phyloP scores from a whole-genome alignment of 2,329 filamentous ascomycete species.

The Trematosphaeria pertusa region DNA sequence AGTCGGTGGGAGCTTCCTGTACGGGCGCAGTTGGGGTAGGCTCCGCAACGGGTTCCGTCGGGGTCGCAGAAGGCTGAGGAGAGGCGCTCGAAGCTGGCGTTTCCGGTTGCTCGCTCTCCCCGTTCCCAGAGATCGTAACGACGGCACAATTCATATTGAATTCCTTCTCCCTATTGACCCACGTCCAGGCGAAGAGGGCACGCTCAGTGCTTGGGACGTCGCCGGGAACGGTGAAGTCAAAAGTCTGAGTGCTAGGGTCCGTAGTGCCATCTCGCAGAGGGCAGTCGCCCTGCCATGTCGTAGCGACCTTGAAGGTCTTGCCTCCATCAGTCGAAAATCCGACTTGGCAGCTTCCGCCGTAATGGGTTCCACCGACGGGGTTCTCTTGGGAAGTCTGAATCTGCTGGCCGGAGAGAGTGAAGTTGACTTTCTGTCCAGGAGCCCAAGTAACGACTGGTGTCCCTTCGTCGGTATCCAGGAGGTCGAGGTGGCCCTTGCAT shows the following conservation, averaged over 20 bases:
- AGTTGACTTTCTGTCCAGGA: conserved; percentile 52
- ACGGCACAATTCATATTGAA: conserved; percentile 55
- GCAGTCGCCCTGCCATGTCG: conserved; percentile 57
- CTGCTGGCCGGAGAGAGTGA: conserved; percentile 40
- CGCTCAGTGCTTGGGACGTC: conserved; percentile 52
- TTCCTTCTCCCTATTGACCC: conserved; percentile 58
- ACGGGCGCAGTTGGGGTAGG: neutral
- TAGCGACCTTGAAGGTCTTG: conserved; percentile 53
- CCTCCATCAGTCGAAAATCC: conserved; percentile 54
- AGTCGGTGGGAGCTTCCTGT: neutral
- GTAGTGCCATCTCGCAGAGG: conserved; percentile 49
- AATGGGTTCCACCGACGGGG: conserved; percentile 50
- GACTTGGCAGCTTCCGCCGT: conserved; percentile 56
- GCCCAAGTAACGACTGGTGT: conserved; percentile 53
- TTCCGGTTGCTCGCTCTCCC: conserved; percentile 20
- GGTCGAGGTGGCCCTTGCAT: conserved; percentile 54
- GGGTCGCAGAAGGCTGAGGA: conserved; percentile 6
- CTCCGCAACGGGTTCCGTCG: neutral
- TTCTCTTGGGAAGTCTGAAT: conserved; percentile 28
- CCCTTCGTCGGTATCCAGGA: conserved; percentile 53
- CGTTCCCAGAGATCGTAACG: conserved; percentile 49
- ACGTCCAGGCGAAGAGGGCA: conserved; percentile 56
- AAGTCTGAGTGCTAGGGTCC: conserved; percentile 51
- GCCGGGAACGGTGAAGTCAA: conserved; percentile 54
- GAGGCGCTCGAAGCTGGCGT: conserved; percentile 12